Evolutionary conservation across 768 basidiomycete genomes (phyloP).

Genomic region (Podaxis pistillaris): DNA sequence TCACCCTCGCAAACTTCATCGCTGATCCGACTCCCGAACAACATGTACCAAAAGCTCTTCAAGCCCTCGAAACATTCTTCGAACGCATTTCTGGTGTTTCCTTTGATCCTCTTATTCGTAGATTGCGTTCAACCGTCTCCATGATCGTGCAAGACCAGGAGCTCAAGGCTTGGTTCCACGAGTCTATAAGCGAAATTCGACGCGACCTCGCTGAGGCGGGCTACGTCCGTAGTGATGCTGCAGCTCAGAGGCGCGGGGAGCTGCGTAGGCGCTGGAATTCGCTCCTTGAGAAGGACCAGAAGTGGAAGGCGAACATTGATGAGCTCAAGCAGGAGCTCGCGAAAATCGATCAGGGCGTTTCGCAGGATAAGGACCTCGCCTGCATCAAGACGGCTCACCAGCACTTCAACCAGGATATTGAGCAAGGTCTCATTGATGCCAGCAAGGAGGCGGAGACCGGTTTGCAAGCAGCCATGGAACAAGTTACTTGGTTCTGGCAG

Average conservation of each 20-base stretch:
- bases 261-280: conserved; percentile 50
- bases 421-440: conserved; percentile 35
- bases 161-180: conserved; percentile 53
- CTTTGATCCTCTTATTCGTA: conserved; percentile 46
- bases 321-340: conserved; percentile 42
- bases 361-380: conserved; percentile 48
- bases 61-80: conserved; percentile 42
- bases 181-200: conserved; percentile 46
- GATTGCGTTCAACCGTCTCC: conserved; percentile 40
- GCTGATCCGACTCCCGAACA: conserved; percentile 63
- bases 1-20: conserved; percentile 55
- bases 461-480: conserved; percentile 53
- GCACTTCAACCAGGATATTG: conserved; percentile 47
- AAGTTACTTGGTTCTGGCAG: conserved; percentile 75
- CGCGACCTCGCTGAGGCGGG: conserved; percentile 47
- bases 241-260: conserved; percentile 36
- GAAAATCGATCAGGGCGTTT: conserved; percentile 44
- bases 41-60: conserved; percentile 54
- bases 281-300: conserved; percentile 44
- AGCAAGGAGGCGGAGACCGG: conserved; percentile 38
- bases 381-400: conserved; percentile 46
- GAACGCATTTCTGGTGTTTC: conserved; percentile 54
- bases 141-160: conserved; percentile 53
- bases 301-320: conserved; percentile 54
- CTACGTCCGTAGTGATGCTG: conserved; percentile 53